These are phyloP conservation scores for Jamesozyma gamospora DNA, from an alignment of 805 yeast genomes.

Conservation along the genomic window DNA sequence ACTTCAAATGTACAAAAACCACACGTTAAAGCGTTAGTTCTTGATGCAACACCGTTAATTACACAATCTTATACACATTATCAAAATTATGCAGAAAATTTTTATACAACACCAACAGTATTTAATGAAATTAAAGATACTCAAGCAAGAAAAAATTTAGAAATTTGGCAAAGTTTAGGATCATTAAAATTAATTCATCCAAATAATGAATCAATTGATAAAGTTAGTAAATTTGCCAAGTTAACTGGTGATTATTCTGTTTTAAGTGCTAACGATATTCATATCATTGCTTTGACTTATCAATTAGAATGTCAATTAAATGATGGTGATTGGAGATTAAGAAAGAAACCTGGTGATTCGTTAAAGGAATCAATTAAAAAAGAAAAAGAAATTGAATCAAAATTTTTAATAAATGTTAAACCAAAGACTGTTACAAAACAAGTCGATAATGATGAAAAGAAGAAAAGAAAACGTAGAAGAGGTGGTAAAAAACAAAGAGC, in stretches of 20 bases:
- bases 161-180: constrained; percentile 62
- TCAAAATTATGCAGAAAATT: constrained; percentile 57
- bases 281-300: constrained; percentile 81
- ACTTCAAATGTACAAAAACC: constrained; percentile 1
- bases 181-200: constrained; percentile 69
- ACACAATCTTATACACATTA: constrained; percentile 72
- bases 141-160: constrained; percentile 64
- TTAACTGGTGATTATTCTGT: constrained; percentile 88
- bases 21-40: constrained; percentile 50
- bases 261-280: constrained; percentile 82
- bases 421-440: neutral
- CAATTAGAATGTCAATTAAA: constrained; percentile 70
- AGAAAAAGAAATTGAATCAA: constrained; percentile 2
- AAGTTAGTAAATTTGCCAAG: constrained; percentile 66
- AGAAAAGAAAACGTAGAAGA: constrained; percentile 43
- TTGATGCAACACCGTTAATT: constrained; percentile 94
- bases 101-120: constrained; percentile 89
- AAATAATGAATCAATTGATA: constrained; percentile 46
- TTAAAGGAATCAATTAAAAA: constrained; percentile 12
- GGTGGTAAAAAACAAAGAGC: constrained; percentile 59
- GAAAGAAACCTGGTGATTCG: constrained; percentile 62
- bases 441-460: constrained; percentile 19
- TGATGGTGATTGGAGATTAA: constrained; percentile 59
- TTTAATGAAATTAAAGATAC: constrained; percentile 80
- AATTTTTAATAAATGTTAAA: neutral